Base-by-base conservation (phyloP, 108 stramenopile genomes). In the Cylindrotheca closterium region DNA sequence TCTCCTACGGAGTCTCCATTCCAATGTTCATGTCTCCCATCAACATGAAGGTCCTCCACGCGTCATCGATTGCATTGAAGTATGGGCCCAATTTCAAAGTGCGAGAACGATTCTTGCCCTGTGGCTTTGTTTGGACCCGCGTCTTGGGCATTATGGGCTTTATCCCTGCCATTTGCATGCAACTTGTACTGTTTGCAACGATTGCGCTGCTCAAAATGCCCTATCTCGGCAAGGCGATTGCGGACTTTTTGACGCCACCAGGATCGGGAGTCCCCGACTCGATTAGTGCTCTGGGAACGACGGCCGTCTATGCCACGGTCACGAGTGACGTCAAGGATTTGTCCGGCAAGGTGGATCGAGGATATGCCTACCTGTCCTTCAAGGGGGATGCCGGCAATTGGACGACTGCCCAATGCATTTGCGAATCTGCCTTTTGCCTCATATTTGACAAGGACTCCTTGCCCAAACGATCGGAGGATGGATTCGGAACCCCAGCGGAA, bases 401-500 rank as follows among this genome's bases (percentile, higher is more conserved):
- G 27, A 64, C 67, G 0, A 82, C 81, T 15, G 81, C 77, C 0
- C 81, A 82, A 51, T 68, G 67, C 51, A 70, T 78, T 8, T 37
- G 37, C 29, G 81, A 82, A 50, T 32, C 70, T 0, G 81, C 81
- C 0, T 31, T 82, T 21, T n/a, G 59, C 28, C 31, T 82, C 42
- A 29, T 78, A 10, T 47, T 71, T 23, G 55, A 76, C 22, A 32
- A 63, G 3, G 59, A 68, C 0, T 47, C 63, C 0, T 53, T 82
- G 15, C 81, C 81, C 3, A 59, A 67, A 12, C 58, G 25, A 29
- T 68, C 63, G 33, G 30, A 54, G 3, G 81, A 82, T 54, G 81
- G 81, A 2, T 82, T 82, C 71, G 81, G 81, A 7, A 78, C 81
- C 8, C 81, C 81, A 10, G 64, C 69, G 4, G 64, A 78, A 33